Evolutionary conservation across 495 filamentous ascomycete species (phyloP), one percentile per base, ranked within the genome.

Genomic region (Neurospora sp.): DNA sequence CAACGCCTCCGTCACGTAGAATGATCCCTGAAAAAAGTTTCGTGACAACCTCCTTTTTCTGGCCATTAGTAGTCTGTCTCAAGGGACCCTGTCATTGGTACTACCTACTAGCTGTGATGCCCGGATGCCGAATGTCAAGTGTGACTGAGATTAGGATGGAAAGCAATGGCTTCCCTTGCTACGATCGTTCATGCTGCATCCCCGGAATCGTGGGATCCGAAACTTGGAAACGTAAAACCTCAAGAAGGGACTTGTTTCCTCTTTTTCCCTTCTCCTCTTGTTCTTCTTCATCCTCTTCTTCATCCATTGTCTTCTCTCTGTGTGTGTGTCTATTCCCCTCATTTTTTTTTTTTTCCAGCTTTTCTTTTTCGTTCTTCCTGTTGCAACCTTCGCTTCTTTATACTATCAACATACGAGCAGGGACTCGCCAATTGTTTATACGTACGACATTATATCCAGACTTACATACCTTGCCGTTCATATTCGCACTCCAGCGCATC

Each of bases 151-250:
- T 15, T 54, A n/a, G 6, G 45, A 54, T 24, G 21, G 48, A 13
- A 54, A 54, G 48, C 48, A 54, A 54, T 24, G 21, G 48, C 21
- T 54, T 24, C 43, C 21, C 77, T 62, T 78, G 38, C 74, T 78
- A 85, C 83, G 82, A 78, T 84, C 82, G 86, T 87, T 84, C 85
- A 85, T 76, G 82, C 84, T 74, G 74, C 74, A 72, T 75, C 54
- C 54, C 54, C 54, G 54, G 54, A 62, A 62, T 62, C 54, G 28
- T 62, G 54, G 28, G 54, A 62, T 62, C 54, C 54, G 54, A 34
- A 34, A 62, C 54, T 19, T 34, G 28, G 28, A 34, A 34, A 34
- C 28, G 28, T 15, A 17, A 62, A 62, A 62, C 54, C 15, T 62
- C 54, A 62, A 62, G 54, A 8, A 62, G 15, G 28, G 54, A 31